Conservation (phyloP, 2,329 filamentous ascomycete genomes). For the Paramyrothecium roridum region DNA sequence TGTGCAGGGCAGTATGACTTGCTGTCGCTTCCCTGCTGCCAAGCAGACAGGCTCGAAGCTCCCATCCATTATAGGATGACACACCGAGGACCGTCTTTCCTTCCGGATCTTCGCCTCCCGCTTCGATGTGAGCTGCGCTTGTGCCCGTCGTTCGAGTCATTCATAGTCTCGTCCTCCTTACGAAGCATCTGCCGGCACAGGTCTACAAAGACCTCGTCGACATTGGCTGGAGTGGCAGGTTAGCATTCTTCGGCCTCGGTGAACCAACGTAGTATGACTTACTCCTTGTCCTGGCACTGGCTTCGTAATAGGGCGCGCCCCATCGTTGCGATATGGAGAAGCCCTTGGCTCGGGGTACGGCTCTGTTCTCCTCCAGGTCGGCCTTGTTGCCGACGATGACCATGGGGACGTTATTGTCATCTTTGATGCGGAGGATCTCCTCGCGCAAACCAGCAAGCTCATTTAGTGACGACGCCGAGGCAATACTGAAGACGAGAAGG, state of each 20-base stretch:
- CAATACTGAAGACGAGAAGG: slow-evolving; percentile 88
- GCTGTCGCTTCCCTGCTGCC: no score
- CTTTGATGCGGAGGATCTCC: slow-evolving; percentile 88
- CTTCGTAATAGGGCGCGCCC: slow-evolving; percentile 89
- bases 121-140: slow-evolving; percentile 33
- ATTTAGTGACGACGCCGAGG: slow-evolving; percentile 75
- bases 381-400: slow-evolving; percentile 92
- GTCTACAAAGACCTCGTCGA: slow-evolving; percentile 86
- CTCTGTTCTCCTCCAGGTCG: slow-evolving; percentile 81
- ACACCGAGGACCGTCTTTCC: slow-evolving; percentile 34
- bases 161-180: slow-evolving; percentile 54
- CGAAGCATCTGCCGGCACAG: slow-evolving; percentile 80
- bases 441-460: slow-evolving; percentile 80
- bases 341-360: slow-evolving; percentile 72
- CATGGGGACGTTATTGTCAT: slow-evolving; percentile 79
- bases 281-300: slow-evolving; percentile 75
- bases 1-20: no score
- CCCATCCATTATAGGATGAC: slow-evolving; percentile 34
- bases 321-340: slow-evolving; percentile 84
- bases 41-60: no score
- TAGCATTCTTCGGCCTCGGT: background rate
- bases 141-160: slow-evolving; percentile 32
- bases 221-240: slow-evolving; percentile 57
- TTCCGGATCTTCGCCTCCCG: slow-evolving; percentile 23
- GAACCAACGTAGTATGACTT: slow-evolving; percentile 20